A percentile compares a stretch with the other conserved stretches of the same genome.
Evolutionary conservation across 495 filamentous ascomycete species (phyloP).

Genomic region (Podospora appendiculata): DNA sequence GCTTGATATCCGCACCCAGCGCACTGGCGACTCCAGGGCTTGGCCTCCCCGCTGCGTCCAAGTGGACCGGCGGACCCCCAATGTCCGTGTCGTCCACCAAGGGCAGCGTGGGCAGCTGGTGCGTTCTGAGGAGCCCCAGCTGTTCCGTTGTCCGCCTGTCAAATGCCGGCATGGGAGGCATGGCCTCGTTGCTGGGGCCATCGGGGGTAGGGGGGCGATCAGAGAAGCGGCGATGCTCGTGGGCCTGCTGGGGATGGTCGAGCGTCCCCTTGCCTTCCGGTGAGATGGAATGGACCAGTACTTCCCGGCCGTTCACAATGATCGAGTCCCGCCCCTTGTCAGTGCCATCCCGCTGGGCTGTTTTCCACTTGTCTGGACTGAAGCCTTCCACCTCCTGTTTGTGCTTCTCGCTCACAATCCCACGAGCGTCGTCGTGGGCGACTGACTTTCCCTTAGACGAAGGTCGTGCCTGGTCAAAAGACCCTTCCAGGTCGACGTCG

Average conservation of each 20-base stretch:
- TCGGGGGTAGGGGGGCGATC: conserved; percentile 10
- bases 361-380: conserved; percentile 62
- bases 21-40: conserved; percentile 39
- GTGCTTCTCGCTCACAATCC: conserved; percentile 50
- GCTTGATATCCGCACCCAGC: conserved; percentile 58
- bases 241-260: conserved; percentile 36
- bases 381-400: conserved; percentile 69
- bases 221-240: conserved; percentile 11
- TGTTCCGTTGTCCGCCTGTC: conserved; percentile 43
- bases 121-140: conserved; percentile 52
- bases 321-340: conserved; percentile 60
- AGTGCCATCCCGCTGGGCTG: conserved; percentile 44
- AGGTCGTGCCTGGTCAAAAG: conserved; percentile 38
- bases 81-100: conserved; percentile 71
- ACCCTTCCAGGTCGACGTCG: conserved; percentile 65
- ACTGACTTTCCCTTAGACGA: conserved; percentile 36
- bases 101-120: conserved; percentile 59
- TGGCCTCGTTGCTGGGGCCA: conserved; percentile 27
- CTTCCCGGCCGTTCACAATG: conserved; percentile 54
- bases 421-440: conserved; percentile 8
- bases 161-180: conserved; percentile 45
- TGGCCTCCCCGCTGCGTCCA: conserved; percentile 27
- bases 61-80: conserved; percentile 54
- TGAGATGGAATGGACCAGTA: conserved; percentile 51
- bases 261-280: conserved; percentile 55